phyloP scores from a whole-genome alignment of 306 rosid genomes.

The Gastrolobium bilobum region DNA sequence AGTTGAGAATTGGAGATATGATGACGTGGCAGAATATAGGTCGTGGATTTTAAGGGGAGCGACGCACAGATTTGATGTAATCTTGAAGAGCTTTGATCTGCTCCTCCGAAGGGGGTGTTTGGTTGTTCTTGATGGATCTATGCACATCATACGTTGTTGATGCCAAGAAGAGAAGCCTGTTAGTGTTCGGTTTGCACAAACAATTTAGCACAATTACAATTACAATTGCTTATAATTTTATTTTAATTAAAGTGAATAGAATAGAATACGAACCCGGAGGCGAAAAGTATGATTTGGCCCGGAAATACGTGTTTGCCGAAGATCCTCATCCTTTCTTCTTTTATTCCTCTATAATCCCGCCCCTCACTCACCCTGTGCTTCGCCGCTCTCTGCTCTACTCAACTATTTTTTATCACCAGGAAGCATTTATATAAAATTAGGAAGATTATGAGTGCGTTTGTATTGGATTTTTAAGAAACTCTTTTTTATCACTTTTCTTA shows the following conservation, averaged over 20 bases:
- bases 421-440: no score
- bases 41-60: conserved; percentile 46
- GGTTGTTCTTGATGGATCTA: conserved; percentile 61
- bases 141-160: conserved; percentile 63
- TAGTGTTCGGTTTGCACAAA: background rate
- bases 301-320: conserved; percentile 52
- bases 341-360: background rate
- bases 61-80: conserved; percentile 49
- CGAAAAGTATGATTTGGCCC: conserved; percentile 49
- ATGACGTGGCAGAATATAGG: conserved; percentile 42
- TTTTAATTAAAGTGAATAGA: background rate
- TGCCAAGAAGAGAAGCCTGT: conserved; percentile 61
- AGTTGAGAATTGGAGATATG: background rate
- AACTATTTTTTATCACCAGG: no score
- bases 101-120: conserved; percentile 57
- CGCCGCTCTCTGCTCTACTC: no score
- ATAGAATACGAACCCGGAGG: conserved; percentile 53
- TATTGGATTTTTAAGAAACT: no score
- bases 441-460: no score
- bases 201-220: conserved; percentile 1
- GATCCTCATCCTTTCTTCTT: conserved; percentile 47
- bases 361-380: background rate
- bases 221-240: no score
- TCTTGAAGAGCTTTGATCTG: conserved; percentile 60
- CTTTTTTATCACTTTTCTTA: no score